Conservation (phyloP, 2,329 filamentous ascomycete species). For the Lasiodiplodia sp. region DNA sequence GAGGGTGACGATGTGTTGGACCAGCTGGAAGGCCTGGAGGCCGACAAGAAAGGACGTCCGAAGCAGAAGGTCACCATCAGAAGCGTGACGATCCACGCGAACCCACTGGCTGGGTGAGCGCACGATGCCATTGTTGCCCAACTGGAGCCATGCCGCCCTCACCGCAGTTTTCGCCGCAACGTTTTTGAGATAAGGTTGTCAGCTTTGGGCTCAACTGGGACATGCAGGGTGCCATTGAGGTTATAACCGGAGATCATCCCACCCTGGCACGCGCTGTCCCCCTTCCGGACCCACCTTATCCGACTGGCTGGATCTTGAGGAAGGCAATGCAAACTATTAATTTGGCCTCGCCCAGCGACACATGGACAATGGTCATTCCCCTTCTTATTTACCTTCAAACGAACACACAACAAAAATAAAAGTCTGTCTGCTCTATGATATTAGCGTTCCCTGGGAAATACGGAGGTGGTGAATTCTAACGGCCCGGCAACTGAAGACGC, state of each 20-base stretch:
- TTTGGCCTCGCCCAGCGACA: background rate
- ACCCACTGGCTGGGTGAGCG: constrained; percentile 71
- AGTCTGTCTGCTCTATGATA: background rate
- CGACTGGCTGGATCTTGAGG: constrained; percentile 3
- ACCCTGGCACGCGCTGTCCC: background rate
- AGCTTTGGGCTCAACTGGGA: constrained; percentile 10
- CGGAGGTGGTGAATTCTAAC: background rate
- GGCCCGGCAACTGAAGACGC: background rate
- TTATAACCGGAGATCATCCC: constrained; percentile 16
- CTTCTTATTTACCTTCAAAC: constrained; percentile 1
- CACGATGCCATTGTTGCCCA: background rate
- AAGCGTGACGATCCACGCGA: constrained; percentile 77
- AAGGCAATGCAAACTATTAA: constrained; percentile 7
- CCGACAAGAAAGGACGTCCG: constrained; percentile 81
- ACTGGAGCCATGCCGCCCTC: constrained; percentile 2
- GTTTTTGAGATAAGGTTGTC: constrained; percentile 7
- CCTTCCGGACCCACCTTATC: constrained; percentile 4
- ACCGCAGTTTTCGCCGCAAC: background rate
- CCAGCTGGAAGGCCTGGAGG: constrained; percentile 72
- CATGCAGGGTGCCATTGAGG: background rate
- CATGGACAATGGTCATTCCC: background rate
- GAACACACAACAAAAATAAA: constrained; percentile 3
- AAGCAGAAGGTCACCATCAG: constrained; percentile 72
- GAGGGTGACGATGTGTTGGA: constrained; percentile 66
- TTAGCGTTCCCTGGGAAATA: constrained; percentile 1